A percentile compares a stretch with the other conserved stretches of the same genome.
Evolutionary conservation across 1,139 yeast genomes (phyloP).

Genomic region (Lodderomyces jiufengensis): DNA sequence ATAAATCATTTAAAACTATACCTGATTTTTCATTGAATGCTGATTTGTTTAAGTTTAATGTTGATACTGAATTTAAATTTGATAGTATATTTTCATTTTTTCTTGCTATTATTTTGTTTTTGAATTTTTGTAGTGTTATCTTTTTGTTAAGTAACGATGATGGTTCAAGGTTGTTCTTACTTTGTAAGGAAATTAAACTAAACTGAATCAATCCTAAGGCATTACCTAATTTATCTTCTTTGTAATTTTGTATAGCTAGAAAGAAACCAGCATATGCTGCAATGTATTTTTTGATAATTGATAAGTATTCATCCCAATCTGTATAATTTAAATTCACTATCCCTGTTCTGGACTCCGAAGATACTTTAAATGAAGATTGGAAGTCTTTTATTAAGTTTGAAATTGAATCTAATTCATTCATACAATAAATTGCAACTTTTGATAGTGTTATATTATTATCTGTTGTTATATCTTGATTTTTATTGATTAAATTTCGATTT

Average conservation of each 20-base stretch:
- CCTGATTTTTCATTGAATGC: slow-evolving; percentile 35
- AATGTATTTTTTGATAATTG: slow-evolving; percentile 32
- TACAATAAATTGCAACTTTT: slow-evolving; percentile 39
- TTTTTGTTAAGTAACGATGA: slow-evolving; percentile 10
- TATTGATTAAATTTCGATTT: slow-evolving; percentile 29
- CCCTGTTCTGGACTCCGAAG: slow-evolving; percentile 4
- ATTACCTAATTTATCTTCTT: slow-evolving; percentile 37
- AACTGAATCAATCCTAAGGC: slow-evolving; percentile 43
- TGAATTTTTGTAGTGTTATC: slow-evolving; percentile 17
- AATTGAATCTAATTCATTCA: slow-evolving; percentile 29
- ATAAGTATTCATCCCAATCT: slow-evolving; percentile 35
- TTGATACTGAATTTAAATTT: slow-evolving; percentile 34
- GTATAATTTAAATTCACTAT: slow-evolving; percentile 16
- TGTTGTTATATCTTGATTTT: slow-evolving; percentile 26
- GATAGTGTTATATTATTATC: slow-evolving; percentile 40
- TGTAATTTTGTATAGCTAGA: slow-evolving; percentile 41
- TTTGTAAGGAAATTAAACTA: slow-evolving; percentile 37
- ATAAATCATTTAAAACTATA: slow-evolving; percentile 35
- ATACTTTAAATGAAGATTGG: not conserved
- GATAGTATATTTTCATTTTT: slow-evolving; percentile 32
- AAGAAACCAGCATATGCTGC: slow-evolving; percentile 43
- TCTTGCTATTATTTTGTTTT: slow-evolving; percentile 24
- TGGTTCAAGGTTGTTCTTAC: slow-evolving; percentile 20
- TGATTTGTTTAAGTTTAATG: slow-evolving; percentile 34
- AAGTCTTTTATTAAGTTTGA: slow-evolving; percentile 18